phyloP scores from a whole-genome alignment of 75 land plant species.

The Cunninghamia lanceolata region DNA sequence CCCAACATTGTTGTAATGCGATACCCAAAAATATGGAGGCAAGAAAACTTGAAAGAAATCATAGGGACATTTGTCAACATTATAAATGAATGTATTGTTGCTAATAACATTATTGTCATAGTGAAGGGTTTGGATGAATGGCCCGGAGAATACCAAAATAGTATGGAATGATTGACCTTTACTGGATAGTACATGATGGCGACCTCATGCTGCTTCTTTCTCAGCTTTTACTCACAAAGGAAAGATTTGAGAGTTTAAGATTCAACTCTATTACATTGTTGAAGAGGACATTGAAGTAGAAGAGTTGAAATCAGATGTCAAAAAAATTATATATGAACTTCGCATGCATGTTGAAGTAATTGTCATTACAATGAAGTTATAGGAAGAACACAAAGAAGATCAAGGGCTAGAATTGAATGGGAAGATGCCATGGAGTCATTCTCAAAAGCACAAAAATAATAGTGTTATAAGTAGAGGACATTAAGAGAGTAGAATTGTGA shows the following conservation, averaged over 20 bases:
- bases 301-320: constrained; percentile 89
- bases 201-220: constrained; percentile 98
- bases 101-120: constrained; percentile 97
- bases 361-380: constrained; percentile 90
- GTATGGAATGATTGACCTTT: constrained; percentile 94
- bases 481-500: no score
- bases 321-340: constrained; percentile 94
- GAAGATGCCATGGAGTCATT: constrained; percentile 93
- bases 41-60: constrained; percentile 73
- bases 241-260: constrained; percentile 96
- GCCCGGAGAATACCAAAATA: constrained; percentile 98
- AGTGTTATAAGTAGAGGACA: constrained; percentile 41
- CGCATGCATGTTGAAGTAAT: constrained; percentile 99
- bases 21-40: constrained; percentile 99
- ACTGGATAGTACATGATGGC: constrained; percentile 99
- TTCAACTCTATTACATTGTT: constrained; percentile 97
- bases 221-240: constrained; percentile 92
- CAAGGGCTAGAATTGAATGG: constrained; percentile 43
- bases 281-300: constrained; percentile 97
- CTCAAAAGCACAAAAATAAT: constrained; percentile 67
- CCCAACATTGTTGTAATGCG: constrained; percentile 99
- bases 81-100: constrained; percentile 94
- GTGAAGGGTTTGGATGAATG: constrained; percentile 99
- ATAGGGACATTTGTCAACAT: constrained; percentile 89
- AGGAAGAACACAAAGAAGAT: constrained; percentile 80